Conservation (phyloP, 805 yeast species). For the Priceomyces castillae region DNA sequence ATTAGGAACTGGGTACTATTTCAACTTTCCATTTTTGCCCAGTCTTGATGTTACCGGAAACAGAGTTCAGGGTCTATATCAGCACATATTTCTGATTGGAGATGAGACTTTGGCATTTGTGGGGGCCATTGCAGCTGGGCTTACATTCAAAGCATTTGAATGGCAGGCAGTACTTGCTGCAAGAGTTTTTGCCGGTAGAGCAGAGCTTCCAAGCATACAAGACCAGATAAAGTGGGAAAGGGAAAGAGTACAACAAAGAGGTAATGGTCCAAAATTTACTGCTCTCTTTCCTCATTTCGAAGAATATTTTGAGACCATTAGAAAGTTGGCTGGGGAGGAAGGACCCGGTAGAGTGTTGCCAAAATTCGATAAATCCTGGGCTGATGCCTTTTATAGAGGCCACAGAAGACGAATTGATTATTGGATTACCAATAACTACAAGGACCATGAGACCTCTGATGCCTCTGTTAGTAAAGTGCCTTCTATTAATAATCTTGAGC, state of each 20-base stretch:
- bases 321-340: constrained; percentile 19
- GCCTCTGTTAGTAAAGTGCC: neutral
- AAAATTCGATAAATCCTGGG: constrained; percentile 18
- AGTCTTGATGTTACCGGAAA: constrained; percentile 21
- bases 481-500: neutral
- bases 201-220: constrained; percentile 23
- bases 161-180: constrained; percentile 39
- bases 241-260: constrained; percentile 23
- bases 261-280: constrained; percentile 18
- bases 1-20: constrained; percentile 25
- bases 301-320: constrained; percentile 19
- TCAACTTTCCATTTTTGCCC: constrained; percentile 21
- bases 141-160: constrained; percentile 40
- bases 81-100: constrained; percentile 29
- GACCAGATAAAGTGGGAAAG: constrained; percentile 30
- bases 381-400: constrained; percentile 17
- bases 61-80: constrained; percentile 27
- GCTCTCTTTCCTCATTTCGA: constrained; percentile 19
- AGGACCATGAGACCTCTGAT: neutral
- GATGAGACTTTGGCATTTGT: constrained; percentile 34
- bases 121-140: constrained; percentile 38
- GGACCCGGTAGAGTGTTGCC: constrained; percentile 25
- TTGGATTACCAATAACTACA: constrained; percentile 13
- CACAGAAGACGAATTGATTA: constrained; percentile 16
- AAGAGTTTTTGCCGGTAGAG: constrained; percentile 29